phyloP scores from a whole-genome alignment of 108 stramenopile genomes.

The Nannochloropsis gaditana region DNA sequence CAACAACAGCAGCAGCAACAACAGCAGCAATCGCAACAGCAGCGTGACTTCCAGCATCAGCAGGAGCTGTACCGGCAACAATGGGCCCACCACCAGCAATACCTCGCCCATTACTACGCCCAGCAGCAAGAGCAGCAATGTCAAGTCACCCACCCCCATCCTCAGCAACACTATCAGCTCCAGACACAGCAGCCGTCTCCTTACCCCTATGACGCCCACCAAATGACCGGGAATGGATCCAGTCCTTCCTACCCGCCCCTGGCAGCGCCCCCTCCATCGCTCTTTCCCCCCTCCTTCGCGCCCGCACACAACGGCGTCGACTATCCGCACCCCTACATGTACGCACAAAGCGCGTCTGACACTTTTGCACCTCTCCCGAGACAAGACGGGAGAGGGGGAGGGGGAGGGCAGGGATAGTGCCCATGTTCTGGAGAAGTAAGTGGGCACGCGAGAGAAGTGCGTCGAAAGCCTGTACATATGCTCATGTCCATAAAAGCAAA shows the following conservation, averaged over 20 bases:
- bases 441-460: too few relatives aligned
- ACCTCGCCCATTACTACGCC: background rate
- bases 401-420: too few relatives aligned
- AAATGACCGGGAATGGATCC: background rate
- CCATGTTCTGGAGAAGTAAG: too few relatives aligned
- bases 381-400: too few relatives aligned
- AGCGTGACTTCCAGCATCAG: conserved; percentile 1
- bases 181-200: background rate
- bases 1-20: background rate
- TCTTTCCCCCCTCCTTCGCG: background rate
- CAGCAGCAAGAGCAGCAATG: conserved; percentile 21
- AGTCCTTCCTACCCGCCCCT: background rate
- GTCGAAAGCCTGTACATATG: too few relatives aligned
- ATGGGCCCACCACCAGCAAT: conserved; percentile 24
- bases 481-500: too few relatives aligned
- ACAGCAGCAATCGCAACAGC: background rate
- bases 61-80: conserved; percentile 10
- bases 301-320: background rate
- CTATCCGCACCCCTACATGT: background rate
- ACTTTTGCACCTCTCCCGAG: too few relatives aligned
- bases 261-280: background rate
- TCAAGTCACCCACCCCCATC: background rate
- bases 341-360: too few relatives aligned
- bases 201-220: background rate
- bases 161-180: conserved; percentile 18